Evolutionary conservation across 139 green algal genomes (phyloP).

Genomic region (Dunaliella primolecta): DNA sequence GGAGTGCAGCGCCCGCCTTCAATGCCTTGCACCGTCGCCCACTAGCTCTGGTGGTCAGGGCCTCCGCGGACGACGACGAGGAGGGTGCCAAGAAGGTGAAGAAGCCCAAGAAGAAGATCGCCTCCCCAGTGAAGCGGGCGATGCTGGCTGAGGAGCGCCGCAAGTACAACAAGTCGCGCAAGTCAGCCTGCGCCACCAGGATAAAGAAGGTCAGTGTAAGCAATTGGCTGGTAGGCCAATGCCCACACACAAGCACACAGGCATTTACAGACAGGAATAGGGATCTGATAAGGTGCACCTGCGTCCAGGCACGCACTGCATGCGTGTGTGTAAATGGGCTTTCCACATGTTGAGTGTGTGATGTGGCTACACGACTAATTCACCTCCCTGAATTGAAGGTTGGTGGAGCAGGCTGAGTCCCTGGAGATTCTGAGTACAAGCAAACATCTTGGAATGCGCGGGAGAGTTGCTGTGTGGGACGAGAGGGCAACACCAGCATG

Average conservation of each 20-base stretch:
- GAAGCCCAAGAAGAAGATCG: conserved; percentile 27
- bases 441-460: too few relatives aligned
- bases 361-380: too few relatives aligned
- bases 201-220: conserved; percentile 77
- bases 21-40: neutral
- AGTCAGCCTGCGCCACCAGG: conserved; percentile 75
- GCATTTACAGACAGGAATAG: neutral
- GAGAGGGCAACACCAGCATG: too few relatives aligned
- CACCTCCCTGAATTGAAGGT: too few relatives aligned
- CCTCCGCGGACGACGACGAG: conserved; percentile 6
- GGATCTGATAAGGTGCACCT: too few relatives aligned
- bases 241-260: neutral
- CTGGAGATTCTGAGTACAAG: too few relatives aligned
- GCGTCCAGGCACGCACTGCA: too few relatives aligned
- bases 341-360: too few relatives aligned
- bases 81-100: conserved; percentile 15
- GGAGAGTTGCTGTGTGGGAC: too few relatives aligned
- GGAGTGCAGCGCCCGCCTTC: neutral
- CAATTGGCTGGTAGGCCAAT: neutral
- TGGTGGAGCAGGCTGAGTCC: too few relatives aligned
- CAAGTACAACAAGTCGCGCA: conserved; percentile 76
- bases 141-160: conserved; percentile 57
- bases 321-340: too few relatives aligned
- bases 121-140: conserved; percentile 47
- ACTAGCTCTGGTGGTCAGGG: neutral